Base-by-base conservation (phyloP, 768 basidiomycete species). In the Macrolepiota dolichaula region DNA sequence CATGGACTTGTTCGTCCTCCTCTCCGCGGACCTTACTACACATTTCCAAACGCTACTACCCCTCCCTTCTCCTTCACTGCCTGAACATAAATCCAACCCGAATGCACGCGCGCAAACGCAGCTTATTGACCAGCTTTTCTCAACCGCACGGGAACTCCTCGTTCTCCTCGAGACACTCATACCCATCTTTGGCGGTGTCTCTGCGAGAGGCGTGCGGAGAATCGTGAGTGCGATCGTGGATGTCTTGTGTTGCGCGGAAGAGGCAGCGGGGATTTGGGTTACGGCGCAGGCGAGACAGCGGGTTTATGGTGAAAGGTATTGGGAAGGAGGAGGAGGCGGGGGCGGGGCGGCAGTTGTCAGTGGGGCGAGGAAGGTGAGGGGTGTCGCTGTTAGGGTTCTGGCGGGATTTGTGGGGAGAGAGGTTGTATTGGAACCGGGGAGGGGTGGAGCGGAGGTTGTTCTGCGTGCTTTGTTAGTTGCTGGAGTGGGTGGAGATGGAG, bases 381-480 rank as follows among this genome's bases (percentile, higher is more conserved):
- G 22, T 24, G 37, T 38, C 4, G 38, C 49, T 47, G 24, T 59
- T 37, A 38, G 57, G 17, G 38, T 59, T 4, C 35, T 59, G 49
- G 25, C 25, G 13, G 38, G 36, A 12, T 59, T 59, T 42, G 32
- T 7, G 75, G 77, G 52, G 71, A 72, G 61, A 63, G 74, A 13
- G 35, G 66, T 71, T 15, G 59, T 65, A 15, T 64, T 70, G 1
- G 76, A 80, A 19, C 73, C 75, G 1, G 70, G 72, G 22, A 79
- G 73, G 46, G 69, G 68, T 0, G 76, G 74, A 11, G 79, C 83
- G 5, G 80, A 83, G 56, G 72, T 85, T 32, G 76, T 90, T 22
- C 72, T 92, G 49, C 77, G 77, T 25, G 75, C 79, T 0, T 73
- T 92, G 36, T 72, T 92, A n/a, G 80, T 79, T 36, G 79, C 83